Base-by-base conservation (phyloP, 495 filamentous ascomycete genomes). In the Annulohypoxylon bovei region DNA sequence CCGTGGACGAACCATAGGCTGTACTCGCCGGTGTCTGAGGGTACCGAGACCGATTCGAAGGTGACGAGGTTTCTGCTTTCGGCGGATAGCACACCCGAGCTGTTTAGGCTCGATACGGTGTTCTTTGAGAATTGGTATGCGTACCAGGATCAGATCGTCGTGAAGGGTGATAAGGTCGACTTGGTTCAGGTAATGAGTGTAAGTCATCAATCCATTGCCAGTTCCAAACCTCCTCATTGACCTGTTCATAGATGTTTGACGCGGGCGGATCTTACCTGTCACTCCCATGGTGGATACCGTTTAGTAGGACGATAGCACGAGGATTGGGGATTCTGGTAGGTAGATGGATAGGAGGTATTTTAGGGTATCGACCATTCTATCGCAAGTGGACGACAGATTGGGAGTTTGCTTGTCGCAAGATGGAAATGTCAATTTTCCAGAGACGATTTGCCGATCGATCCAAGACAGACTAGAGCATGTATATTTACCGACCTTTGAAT, bases 101-200 rank as follows among this genome's bases (percentile, higher is more conserved):
- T 67, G 33, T 83, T 79, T 55, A 63, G 74, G 62, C 77, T 85
- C 3, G 81, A 86, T 74, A 76, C 72, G 1, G 70, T 82, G 30
- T 87, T 87, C 75, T 86, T 87, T 44, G 79, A 86, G 74, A 87
- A 87, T 52, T 87, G 83, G 84, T 86, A 86, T 67, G 79, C 76
- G 20, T 85, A 85, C 56, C 83, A 84, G 74, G 82, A 86, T 58
- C 79, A 81, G 44, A 68, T 83, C 7, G 37, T 84, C 4, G 58
- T 82, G n/a, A 52, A 78, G 12, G 79, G 79, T 23, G 74, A 78
- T 23, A 75, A 74, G 57, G 52, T 84, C 18, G 75, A 83, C 66
- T 66, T 81, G 47, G 75, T 86, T 53, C 84, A 85, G 72, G 76
- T 82, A 2, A 72, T 86, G 62, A 73, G 75, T 61, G 83, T 85